Base-by-base conservation (phyloP, 2,329 filamentous ascomycete genomes). In the Clathrospora elynae region DNA sequence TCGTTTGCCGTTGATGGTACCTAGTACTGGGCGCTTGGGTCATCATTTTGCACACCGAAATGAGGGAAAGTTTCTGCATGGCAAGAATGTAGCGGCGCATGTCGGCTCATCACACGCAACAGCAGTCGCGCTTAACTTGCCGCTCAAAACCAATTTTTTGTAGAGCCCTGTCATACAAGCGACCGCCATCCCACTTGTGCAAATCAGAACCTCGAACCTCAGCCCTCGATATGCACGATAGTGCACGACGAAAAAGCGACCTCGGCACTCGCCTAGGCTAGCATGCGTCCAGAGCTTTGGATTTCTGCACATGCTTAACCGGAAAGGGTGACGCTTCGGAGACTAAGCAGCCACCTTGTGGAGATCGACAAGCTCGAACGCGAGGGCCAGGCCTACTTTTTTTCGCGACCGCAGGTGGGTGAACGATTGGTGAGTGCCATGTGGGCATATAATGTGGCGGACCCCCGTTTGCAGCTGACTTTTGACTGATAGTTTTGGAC, bases 201-300 rank as follows among this genome's bases (percentile, higher is more conserved):
- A 24, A 31, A 16, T 13, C 24, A 20, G 24, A n/a, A 10, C 19
- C 11, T 20, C 18, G n/a, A 18, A 25, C 12, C 11, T 41, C 35
- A 48, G 33, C 48, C 44, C n/a, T 10, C 7, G 8, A 16, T 11
- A 34, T 12, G 18, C 37, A 34, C 11, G 10, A 17, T 19, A n/a
- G n/a, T n/a, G 34, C 36, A 35, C n/a, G n/a, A 8, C 13, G 23
- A 46, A 65, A 58, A 63, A 57, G 49, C 53, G 49, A 57, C 49
- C 23, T 39, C 44, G 58, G 58, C 30, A 43, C 39, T 58, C 57
- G 59, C 55, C 61, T 62, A 52, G 49, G 22, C 46, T 49, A 42
- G 53, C 45, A 32, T 33, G 22, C 19, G 37, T 48, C 51, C 49
- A 53, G 43, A 55, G 49, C 53, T 43, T 30, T 43, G 45, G 41